These are phyloP conservation scores for Saccharum spontaneum DNA, from an alignment of 176 grass and related monocot genomes.

Conservation along the genomic window DNA sequence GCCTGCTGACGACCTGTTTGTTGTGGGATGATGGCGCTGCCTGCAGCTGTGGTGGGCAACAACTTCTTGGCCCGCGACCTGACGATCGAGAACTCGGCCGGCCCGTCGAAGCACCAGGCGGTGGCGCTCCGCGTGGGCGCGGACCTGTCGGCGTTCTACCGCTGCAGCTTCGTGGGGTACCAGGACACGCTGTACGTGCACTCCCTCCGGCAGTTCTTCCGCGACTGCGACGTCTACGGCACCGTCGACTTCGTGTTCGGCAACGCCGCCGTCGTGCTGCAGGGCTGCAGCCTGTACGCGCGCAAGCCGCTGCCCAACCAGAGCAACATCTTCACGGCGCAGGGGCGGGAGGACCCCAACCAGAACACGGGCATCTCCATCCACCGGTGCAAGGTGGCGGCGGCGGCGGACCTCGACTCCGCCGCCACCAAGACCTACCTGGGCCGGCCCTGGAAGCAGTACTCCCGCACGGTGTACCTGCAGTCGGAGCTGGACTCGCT, in stretches of 20 bases:
- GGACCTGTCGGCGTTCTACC: constrained; percentile 65
- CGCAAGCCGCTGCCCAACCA: constrained; percentile 57
- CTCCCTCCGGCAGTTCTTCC: constrained; percentile 81
- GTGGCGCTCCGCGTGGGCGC: constrained; percentile 66
- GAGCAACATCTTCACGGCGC: constrained; percentile 70
- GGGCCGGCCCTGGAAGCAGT: constrained; percentile 75
- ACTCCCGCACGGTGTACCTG: constrained; percentile 71
- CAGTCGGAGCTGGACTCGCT: constrained; percentile 55
- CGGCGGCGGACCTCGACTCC: constrained; percentile 39
- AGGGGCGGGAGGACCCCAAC: constrained; percentile 75
- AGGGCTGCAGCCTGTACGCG: constrained; percentile 77
- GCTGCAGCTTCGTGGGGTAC: constrained; percentile 83
- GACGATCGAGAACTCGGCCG: constrained; percentile 74
- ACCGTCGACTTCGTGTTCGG: constrained; percentile 86
- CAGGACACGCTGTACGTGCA: constrained; percentile 93
- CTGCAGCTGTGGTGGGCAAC: constrained; percentile 63
- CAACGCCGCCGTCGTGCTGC: constrained; percentile 69
- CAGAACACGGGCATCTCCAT: constrained; percentile 88
- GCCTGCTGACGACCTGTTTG: background rate
- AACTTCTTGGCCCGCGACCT: constrained; percentile 72
- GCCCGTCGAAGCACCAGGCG: constrained; percentile 73
- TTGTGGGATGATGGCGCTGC: too few relatives aligned
- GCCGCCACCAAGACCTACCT: constrained; percentile 44
- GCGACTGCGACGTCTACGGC: constrained; percentile 84
- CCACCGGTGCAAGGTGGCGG: constrained; percentile 68